Percentiles rank a stretch among this genome's conserved stretches.
Conservation (phyloP, 306 rosid genomes). For the peach (Prunus persica) region Prunus_persica_NCBIv2 NC_034013.1:16417001-16417500, state of each 20-base stretch:
- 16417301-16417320: constrained; percentile 48
- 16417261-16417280: constrained; percentile 68
- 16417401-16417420: constrained; percentile 20
- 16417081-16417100: not conserved
- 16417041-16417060: not conserved
- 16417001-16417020: too few relatives aligned
- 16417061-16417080: not conserved
- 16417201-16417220: not conserved
- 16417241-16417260: not conserved
- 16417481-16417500: not conserved
- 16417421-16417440: not conserved
- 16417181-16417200: not conserved
- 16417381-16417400: constrained; percentile 34
- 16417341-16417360: constrained; percentile 57
- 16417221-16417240: not conserved
- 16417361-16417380: constrained; percentile 56
- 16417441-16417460: constrained; percentile 34
- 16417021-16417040: not conserved
- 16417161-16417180: not conserved
- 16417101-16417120: not conserved
- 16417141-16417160: not conserved
- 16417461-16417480: constrained; percentile 1
- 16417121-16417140: not conserved
- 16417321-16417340: constrained; percentile 31
- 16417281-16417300: constrained; percentile 56